Evolutionary conservation across 345 rosid species (phyloP).

Genomic region (Bretschneidera sinensis): DNA sequence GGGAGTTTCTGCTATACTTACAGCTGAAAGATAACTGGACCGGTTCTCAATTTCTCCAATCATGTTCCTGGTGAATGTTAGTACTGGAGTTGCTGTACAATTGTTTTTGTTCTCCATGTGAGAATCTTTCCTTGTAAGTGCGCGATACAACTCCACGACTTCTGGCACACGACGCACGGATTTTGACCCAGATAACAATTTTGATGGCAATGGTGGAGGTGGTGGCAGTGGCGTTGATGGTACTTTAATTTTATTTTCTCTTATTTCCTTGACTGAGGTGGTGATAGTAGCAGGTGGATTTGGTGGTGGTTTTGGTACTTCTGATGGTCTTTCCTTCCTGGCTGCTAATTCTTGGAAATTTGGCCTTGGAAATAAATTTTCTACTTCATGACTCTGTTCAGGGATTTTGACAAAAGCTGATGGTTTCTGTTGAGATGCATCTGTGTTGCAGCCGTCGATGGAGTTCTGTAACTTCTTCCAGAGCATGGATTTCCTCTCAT

Average conservation of each 20-base stretch:
- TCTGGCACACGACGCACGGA: slow-evolving; percentile 76
- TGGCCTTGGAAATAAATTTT: slow-evolving; percentile 14
- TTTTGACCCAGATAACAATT: slow-evolving; percentile 38
- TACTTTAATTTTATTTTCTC: slow-evolving; percentile 21
- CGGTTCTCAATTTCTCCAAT: slow-evolving; percentile 98
- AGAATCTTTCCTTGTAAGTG: slow-evolving; percentile 63
- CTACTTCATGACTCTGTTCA: slow-evolving; percentile 28
- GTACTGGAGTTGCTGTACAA: slow-evolving; percentile 29
- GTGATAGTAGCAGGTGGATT: slow-evolving; percentile 19
- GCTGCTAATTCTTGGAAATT: slow-evolving; percentile 18
- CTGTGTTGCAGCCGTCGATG: slow-evolving; percentile 31
- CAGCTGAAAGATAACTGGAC: slow-evolving; percentile 79
- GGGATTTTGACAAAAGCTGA: slow-evolving; percentile 31
- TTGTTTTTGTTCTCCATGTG: slow-evolving; percentile 41
- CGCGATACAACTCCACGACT: slow-evolving; percentile 78
- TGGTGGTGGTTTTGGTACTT: slow-evolving; percentile 36
- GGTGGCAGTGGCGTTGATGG: slow-evolving; percentile 50
- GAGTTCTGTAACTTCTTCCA: slow-evolving; percentile 89
- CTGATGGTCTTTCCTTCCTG: slow-evolving; percentile 23
- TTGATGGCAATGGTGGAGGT: slow-evolving; percentile 74
- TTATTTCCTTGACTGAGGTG: slow-evolving; percentile 17
- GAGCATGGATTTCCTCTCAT: slow-evolving; percentile 75
- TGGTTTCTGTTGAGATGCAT: slow-evolving; percentile 38
- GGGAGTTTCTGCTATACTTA: slow-evolving; percentile 36
- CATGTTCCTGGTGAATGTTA: slow-evolving; percentile 58